A percentile compares a stretch with the other conserved stretches of the same genome.
Conservation (phyloP, 192 early-diverging fungal species). For the Coemansia sp. region DNA sequence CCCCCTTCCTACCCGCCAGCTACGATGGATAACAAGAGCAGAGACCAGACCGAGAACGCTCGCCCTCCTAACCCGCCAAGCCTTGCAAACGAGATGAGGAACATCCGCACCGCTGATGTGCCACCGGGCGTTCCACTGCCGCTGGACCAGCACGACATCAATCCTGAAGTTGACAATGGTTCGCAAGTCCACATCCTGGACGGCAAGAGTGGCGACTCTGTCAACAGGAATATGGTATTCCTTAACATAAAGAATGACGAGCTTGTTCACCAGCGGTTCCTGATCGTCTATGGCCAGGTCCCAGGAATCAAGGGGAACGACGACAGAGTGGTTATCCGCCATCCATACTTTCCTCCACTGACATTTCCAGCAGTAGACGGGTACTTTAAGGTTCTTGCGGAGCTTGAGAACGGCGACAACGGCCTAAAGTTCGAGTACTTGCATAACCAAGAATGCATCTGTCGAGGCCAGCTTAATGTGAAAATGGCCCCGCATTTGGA, state of each 20-base stretch:
- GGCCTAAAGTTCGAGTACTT: conserved; percentile 56
- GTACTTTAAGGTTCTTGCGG: conserved; percentile 62
- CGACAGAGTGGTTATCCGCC: conserved; percentile 36
- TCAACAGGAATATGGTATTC: conserved; percentile 26
- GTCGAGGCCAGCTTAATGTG: conserved; percentile 40
- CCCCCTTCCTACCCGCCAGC: conserved; percentile 1
- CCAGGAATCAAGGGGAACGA: conserved; percentile 26
- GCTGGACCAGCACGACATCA: conserved; percentile 37
- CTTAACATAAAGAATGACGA: conserved; percentile 45
- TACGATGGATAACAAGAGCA: neutral
- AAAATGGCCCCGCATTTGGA: conserved; percentile 56
- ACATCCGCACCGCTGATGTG: conserved; percentile 4
- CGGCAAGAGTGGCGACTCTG: neutral
- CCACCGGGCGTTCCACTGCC: conserved; percentile 38
- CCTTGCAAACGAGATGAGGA: neutral
- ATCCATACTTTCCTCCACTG: conserved; percentile 57
- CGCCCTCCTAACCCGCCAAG: neutral
- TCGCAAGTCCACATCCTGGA: conserved; percentile 9
- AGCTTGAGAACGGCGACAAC: conserved; percentile 60
- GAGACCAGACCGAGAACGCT: neutral
- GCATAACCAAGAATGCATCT: conserved; percentile 15
- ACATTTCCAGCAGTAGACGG: conserved; percentile 58
- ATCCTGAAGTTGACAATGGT: conserved; percentile 19
- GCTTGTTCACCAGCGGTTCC: conserved; percentile 52
- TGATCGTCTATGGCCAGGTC: conserved; percentile 51